These are phyloP conservation scores for Fusarium sp. DNA, from an alignment of 2,329 filamentous ascomycete species.

Conservation along the genomic window DNA sequence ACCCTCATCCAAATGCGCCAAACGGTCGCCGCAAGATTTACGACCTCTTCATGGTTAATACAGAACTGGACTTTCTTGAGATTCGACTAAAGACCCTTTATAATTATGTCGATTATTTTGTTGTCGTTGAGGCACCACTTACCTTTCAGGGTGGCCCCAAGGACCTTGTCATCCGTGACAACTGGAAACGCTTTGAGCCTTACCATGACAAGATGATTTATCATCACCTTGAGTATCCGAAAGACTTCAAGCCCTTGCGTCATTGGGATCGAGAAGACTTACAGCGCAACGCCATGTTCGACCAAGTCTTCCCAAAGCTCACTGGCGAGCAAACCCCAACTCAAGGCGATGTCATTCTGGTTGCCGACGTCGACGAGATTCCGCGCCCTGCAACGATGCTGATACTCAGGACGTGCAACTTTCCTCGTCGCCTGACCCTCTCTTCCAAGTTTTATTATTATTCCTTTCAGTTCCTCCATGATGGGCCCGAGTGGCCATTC, in stretches of 20 bases:
- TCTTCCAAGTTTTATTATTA: slow-evolving; percentile 65
- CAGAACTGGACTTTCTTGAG: slow-evolving; percentile 72
- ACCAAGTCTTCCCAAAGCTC: slow-evolving; percentile 63
- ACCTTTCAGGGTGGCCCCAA: slow-evolving; percentile 69
- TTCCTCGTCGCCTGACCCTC: slow-evolving; percentile 63
- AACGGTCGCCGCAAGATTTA: slow-evolving; percentile 47
- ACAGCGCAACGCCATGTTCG: slow-evolving; percentile 65
- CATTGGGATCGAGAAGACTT: slow-evolving; percentile 63
- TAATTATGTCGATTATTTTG: slow-evolving; percentile 69
- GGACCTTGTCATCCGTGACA: slow-evolving; percentile 61
- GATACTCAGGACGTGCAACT: slow-evolving; percentile 60
- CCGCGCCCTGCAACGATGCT: slow-evolving; percentile 60
- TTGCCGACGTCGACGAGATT: slow-evolving; percentile 70
- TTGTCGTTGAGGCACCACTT: slow-evolving; percentile 67
- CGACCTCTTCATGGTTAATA: slow-evolving; percentile 70
- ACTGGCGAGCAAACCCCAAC: slow-evolving; percentile 52
- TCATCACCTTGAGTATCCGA: slow-evolving; percentile 60
- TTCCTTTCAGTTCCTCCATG: slow-evolving; percentile 62
- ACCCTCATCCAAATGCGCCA: slow-evolving; percentile 27
- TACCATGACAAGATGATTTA: slow-evolving; percentile 71
- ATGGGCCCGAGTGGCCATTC: slow-evolving; percentile 59
- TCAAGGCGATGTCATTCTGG: slow-evolving; percentile 64
- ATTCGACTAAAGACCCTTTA: slow-evolving; percentile 68
- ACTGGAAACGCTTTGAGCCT: slow-evolving; percentile 59
- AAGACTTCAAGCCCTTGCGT: slow-evolving; percentile 48